Base-by-base conservation (phyloP, 805 yeast species). In the Maudiozyma saulgeensis region DNA sequence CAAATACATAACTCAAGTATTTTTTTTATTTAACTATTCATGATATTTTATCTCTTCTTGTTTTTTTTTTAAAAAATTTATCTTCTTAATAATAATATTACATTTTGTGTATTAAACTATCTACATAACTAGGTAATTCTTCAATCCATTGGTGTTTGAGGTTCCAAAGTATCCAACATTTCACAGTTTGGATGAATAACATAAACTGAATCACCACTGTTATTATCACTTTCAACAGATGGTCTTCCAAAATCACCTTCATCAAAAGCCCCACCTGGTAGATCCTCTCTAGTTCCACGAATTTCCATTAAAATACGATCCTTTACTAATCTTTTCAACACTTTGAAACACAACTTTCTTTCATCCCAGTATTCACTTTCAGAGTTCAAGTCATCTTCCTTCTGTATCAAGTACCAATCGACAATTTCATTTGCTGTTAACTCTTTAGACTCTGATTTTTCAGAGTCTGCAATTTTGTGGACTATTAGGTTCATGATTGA, bases 121-220 rank as follows among this genome's bases (percentile, higher is more conserved):
- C 12, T 28, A 28, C 32, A 28, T 28, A 28, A 28, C 32, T 3
- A 6, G 8, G 32, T 28, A 8, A 28, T 9, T 8, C 12, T 28
- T 28, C 32, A 28, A 28, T 28, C 32, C 32, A 28, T 28, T 2
- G 32, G 32, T 19, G 50, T 53, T 38, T 50, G 52, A 34, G 51
- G 52, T 45, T 55, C 58, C 39, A 51, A 44, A 7, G 51, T 37
- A 37, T 86, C 95, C 55, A 82, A 74, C 51, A 85, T 78, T 16
- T 89, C 85, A 69, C 90, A 84, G 66, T 87, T 87, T 49, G 96
- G 96, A 70, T 87, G 95, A 49, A 79, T 66, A 34, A 79, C 78
- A 54, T 76, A 79, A 15, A 77, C 70, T 50, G 72, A 55, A 48
- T 68, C 56, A 52, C 64, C 64, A 49, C 58, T 41, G 56, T 67